Conservation (phyloP, 257 asterid genomes). For the Capsicum baccatum region DNA sequence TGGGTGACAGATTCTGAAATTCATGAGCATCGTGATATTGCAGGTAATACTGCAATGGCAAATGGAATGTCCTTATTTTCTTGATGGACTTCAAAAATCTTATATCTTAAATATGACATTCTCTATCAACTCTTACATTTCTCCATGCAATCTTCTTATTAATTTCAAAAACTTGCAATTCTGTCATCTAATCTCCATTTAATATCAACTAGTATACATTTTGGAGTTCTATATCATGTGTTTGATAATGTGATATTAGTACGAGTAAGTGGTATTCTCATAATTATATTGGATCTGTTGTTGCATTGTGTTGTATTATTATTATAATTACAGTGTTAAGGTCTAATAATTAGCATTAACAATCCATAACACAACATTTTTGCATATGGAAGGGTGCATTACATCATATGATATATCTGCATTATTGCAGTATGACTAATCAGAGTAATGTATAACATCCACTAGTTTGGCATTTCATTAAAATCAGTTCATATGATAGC, state of each 20-base stretch:
- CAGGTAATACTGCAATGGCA: conserved; percentile 57
- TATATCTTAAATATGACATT: conserved; percentile 27
- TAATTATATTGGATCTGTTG: neutral
- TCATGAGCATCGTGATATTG: conserved; percentile 97
- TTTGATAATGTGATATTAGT: neutral
- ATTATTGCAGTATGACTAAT: neutral
- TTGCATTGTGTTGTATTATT: conserved; percentile 12
- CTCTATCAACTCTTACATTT: conserved; percentile 24
- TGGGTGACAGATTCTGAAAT: conserved; percentile 97
- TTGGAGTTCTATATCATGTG: neutral
- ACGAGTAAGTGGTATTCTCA: neutral
- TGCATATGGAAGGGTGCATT: conserved; percentile 6
- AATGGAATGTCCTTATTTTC: conserved; percentile 28
- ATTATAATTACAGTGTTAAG: neutral
- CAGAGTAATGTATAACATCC: conserved; percentile 15
- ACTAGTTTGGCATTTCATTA: neutral
- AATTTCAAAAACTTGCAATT: neutral
- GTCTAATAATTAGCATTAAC: conserved; percentile 18
- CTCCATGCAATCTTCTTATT: neutral
- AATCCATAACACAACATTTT: neutral
- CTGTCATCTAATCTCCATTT: conserved; percentile 26
- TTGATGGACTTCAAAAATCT: conserved; percentile 27
- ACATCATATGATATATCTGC: conserved; percentile 19
- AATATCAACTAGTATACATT: conserved; percentile 16
- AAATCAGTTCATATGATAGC: neutral